Evolutionary conservation across 2,329 filamentous ascomycete species (phyloP), one percentile per base, ranked within the genome.

Genomic region (Botryosphaeria dothidea): DNA sequence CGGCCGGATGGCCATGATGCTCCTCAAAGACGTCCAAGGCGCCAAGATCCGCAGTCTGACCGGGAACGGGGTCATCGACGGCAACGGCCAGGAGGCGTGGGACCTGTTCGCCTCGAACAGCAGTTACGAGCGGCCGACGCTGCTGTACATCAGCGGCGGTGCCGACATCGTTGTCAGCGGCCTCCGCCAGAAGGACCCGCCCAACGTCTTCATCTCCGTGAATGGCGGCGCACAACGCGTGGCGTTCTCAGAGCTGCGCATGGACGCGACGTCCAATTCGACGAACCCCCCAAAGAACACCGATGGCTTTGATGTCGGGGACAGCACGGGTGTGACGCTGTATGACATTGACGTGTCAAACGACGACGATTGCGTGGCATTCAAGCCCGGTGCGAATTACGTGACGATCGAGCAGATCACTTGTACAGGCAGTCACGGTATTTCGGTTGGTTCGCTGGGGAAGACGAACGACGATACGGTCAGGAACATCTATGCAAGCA

Each of bases 401-500:
- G 72, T 80, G 25, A 78, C 75, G 2, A 78, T 83, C 4, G 70
- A 74, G 17, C 73, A 72, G 3, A 74, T 84, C 25, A 78, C 76
- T 41, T 84, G 82, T 70, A 78, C 73, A 3, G 81, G 81, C 17
- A 54, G 25, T 8, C 82, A 83, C 52, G 81, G 82, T 7, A 69
- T 84, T 8, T 82, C 79, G 1, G 80, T 84, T 4, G 82, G 82
- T 3, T 81, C 78, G 2, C 71, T 84, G 5, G 82, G 81, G 0
- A 77, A 77, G 43, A 70, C 69, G 7, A 70, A 70, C 6, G 71
- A 73, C n/a, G 81, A 83, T 65, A 74, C 72, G 0, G 81, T 84
- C 17, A 68, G 75, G 57, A 81, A 83, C 62, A 67, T 82, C 25
- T 77, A 79, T 38, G 78, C 82, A 23, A 72, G 71, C 13, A 74